Base-by-base conservation (phyloP, 495 filamentous ascomycete species). In the Penicillium nucicola region DNA sequence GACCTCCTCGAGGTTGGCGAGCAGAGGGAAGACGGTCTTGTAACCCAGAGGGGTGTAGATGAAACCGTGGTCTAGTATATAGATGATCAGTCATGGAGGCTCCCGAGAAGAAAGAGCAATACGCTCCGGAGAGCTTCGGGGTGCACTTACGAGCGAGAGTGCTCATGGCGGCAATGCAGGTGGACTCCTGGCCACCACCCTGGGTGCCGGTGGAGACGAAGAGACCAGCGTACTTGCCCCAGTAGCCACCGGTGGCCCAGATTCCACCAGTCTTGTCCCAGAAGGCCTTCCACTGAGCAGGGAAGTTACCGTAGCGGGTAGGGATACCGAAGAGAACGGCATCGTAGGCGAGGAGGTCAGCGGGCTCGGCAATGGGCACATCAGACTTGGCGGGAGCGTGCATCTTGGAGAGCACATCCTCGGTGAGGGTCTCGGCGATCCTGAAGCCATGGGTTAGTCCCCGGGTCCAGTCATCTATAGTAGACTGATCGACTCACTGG, bases 241-340 rank as follows among this genome's bases (percentile, higher is more conserved):
- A 86, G 79, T 81, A 91, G 56, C 79, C 85, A 52, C 92, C 90
- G 14, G 68, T 64, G 32, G 67, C 58, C 86, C 87, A 90, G 60
- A 87, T 85, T 63, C 78, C 72, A 61, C 89, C 89, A 20, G 87
- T 88, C 68, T 79, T 76, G 77, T 95, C 89, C 86, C 85, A 91
- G 81, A 91, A 95, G 36, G 83, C 67, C 80, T 92, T 97, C 87
- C 87, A 97, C 74, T 98, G 93, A 22, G 86, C 91, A 34, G 93
- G 92, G 80, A 96, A 95, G 83, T 96, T 99, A 68, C 93, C 93
- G 76, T 88, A 99, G 48, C 93, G 86, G n/a, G 93, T 99, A 25
- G 93, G 93, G 70, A 99, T 91, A 59, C 95, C 95, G 54, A 99
- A 81, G 32, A 99, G 85, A 72, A 99, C 85, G 65, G 77, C 93